A percentile compares a stretch with the other conserved stretches of the same genome.
Conservation (phyloP, 352 stramenopile species). For the Globisporangium solare region DNA sequence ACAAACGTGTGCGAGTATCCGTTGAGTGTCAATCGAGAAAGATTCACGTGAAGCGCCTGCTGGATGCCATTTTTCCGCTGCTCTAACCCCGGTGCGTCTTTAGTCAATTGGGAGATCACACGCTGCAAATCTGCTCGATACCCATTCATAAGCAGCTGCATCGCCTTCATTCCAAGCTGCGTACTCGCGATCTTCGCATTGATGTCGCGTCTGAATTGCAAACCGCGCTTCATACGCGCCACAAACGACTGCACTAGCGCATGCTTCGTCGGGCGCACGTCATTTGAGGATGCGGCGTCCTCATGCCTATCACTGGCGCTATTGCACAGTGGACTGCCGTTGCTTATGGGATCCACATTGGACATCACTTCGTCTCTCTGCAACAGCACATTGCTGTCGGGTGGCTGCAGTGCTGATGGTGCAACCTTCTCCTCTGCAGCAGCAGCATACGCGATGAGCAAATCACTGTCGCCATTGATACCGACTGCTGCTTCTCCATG, state of each 20-base stretch:
- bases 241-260: slow-evolving; percentile 14
- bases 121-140: slow-evolving; percentile 17
- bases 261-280: not conserved
- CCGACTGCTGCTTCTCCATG: no score
- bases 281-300: no score
- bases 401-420: no score
- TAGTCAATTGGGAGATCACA: not conserved
- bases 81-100: slow-evolving; percentile 6
- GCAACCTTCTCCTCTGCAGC: not conserved
- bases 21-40: not conserved
- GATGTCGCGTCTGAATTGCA: slow-evolving; percentile 25
- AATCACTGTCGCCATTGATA: not conserved
- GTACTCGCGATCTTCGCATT: slow-evolving; percentile 21
- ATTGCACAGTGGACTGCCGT: not conserved
- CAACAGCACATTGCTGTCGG: not conserved
- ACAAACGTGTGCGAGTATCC: not conserved
- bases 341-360: not conserved
- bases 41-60: not conserved
- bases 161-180: slow-evolving; percentile 24
- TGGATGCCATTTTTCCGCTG: not conserved
- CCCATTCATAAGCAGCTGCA: slow-evolving; percentile 17
- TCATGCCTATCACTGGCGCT: no score
- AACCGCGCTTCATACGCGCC: slow-evolving; percentile 23
- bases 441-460: slow-evolving; percentile 2
- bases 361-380: not conserved